phyloP scores from a whole-genome alignment of 2,329 filamentous ascomycete species.

The Fusarium irregulare region DNA sequence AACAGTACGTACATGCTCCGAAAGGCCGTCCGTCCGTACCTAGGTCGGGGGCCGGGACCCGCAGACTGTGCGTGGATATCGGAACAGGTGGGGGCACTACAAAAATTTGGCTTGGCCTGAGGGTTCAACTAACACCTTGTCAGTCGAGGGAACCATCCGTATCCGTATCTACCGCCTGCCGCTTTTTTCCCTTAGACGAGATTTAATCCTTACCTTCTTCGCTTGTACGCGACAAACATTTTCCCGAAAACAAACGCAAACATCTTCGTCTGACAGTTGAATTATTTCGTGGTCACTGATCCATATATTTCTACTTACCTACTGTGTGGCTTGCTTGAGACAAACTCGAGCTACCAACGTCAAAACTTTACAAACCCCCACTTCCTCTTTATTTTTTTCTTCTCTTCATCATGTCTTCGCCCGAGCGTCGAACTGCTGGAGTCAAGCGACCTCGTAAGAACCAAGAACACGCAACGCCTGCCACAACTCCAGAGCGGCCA shows the following conservation, averaged over 20 bases:
- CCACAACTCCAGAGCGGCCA: conserved; percentile 1
- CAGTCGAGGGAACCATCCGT: conserved; percentile 3
- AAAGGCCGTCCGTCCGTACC: conserved; percentile 1
- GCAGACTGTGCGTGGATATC: conserved; percentile 11
- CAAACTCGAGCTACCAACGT: conserved; percentile 12
- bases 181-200: conserved; percentile 14
- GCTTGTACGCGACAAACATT: conserved; percentile 11
- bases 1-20: background rate
- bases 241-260: background rate
- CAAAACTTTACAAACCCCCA: conserved; percentile 19
- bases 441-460: conserved; percentile 59
- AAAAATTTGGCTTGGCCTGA: conserved; percentile 29
- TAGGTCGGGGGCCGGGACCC: conserved; percentile 31
- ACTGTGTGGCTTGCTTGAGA: conserved; percentile 16
- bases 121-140: conserved; percentile 33
- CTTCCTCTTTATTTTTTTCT: conserved; percentile 15
- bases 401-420: conserved; percentile 52
- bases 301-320: background rate
- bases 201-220: conserved; percentile 23
- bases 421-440: conserved; percentile 54
- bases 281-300: background rate
- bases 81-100: conserved; percentile 30
- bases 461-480: background rate
- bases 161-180: conserved; percentile 2
- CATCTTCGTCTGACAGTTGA: background rate